A percentile compares a stretch with the other conserved stretches of the same genome.
These are phyloP conservation scores for Coemansia sp. DNA, from an alignment of 192 early-diverging fungal species.

Conservation along the genomic window DNA sequence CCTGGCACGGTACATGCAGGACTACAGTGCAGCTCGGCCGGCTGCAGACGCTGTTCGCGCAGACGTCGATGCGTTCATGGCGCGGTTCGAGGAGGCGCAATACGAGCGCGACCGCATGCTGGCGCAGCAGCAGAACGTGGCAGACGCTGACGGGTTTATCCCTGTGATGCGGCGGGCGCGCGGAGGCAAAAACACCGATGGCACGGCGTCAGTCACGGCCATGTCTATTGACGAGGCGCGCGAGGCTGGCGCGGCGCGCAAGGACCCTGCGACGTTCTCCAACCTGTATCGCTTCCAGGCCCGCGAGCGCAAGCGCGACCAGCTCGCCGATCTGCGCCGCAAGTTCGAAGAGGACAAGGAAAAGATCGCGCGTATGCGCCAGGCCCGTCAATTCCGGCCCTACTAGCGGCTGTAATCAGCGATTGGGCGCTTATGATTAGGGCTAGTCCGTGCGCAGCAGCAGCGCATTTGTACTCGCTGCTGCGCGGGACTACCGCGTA, in stretches of 20 bases:
- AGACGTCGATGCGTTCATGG: conserved; percentile 75
- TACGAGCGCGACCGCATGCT: conserved; percentile 68
- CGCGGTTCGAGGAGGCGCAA: conserved; percentile 77
- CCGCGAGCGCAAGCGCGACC: conserved; percentile 86
- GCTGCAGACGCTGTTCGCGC: conserved; percentile 56
- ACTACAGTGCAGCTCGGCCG: conserved; percentile 50
- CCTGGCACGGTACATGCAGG: conserved; percentile 39
- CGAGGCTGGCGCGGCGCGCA: conserved; percentile 66
- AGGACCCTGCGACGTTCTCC: conserved; percentile 66
- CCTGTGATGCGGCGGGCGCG: conserved; percentile 74
- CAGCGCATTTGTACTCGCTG: not conserved
- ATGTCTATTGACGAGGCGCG: conserved; percentile 61
- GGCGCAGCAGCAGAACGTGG: conserved; percentile 70
- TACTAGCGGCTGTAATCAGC: conserved; percentile 60
- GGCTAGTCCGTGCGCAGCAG: conserved; percentile 15
- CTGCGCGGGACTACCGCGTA: not conserved
- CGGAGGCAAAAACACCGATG: conserved; percentile 70
- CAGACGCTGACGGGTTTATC: conserved; percentile 94
- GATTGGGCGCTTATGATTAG: not conserved
- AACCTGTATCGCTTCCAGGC: conserved; percentile 98
- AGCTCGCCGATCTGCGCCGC: conserved; percentile 84
- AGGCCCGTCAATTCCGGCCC: conserved; percentile 81
- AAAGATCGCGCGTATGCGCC: conserved; percentile 79
- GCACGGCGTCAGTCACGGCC: conserved; percentile 64
- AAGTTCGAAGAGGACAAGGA: conserved; percentile 95